These are phyloP conservation scores for Lasiodiplodia gonubiensis DNA, from an alignment of 2,329 filamentous ascomycete species.

Conservation along the genomic window DNA sequence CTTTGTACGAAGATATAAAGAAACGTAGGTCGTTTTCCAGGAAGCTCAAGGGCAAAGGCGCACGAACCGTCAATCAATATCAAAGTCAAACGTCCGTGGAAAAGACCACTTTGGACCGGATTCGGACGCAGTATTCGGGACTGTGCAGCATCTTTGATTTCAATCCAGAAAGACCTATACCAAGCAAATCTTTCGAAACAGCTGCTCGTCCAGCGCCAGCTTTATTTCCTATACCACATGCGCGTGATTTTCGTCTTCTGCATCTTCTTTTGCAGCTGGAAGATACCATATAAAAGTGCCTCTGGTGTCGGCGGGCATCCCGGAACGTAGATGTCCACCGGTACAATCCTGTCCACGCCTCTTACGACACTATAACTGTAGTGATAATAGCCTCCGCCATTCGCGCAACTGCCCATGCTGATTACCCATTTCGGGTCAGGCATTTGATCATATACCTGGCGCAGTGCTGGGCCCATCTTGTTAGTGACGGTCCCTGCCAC, in stretches of 20 bases:
- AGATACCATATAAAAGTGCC: slow-evolving; percentile 67
- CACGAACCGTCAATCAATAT: too few species aligned
- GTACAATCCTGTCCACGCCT: slow-evolving; percentile 80
- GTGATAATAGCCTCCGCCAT: slow-evolving; percentile 86
- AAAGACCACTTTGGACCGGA: too few species aligned
- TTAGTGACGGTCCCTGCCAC: slow-evolving; percentile 92
- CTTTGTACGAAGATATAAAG: too few species aligned
- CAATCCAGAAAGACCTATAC: too few species aligned
- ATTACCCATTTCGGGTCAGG: slow-evolving; percentile 87
- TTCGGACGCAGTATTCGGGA: too few species aligned
- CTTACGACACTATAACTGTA: slow-evolving; percentile 82
- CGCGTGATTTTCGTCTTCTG: slow-evolving; percentile 61
- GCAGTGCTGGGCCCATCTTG: slow-evolving; percentile 91
- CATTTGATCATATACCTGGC: slow-evolving; percentile 96
- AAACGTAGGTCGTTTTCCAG: too few species aligned
- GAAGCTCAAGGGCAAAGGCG: too few species aligned
- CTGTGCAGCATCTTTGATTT: too few species aligned
- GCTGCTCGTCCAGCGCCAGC: too few species aligned
- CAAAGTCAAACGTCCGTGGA: too few species aligned
- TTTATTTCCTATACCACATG: slow-evolving; percentile 64
- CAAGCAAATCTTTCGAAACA: too few species aligned
- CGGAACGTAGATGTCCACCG: slow-evolving; percentile 82
- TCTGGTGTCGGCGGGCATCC: slow-evolving; percentile 68
- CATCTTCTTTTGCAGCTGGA: slow-evolving; percentile 82
- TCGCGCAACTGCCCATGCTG: slow-evolving; percentile 84